phyloP scores from a whole-genome alignment of 148 eudicot species.

The Vaccinium myrtillus region DNA sequence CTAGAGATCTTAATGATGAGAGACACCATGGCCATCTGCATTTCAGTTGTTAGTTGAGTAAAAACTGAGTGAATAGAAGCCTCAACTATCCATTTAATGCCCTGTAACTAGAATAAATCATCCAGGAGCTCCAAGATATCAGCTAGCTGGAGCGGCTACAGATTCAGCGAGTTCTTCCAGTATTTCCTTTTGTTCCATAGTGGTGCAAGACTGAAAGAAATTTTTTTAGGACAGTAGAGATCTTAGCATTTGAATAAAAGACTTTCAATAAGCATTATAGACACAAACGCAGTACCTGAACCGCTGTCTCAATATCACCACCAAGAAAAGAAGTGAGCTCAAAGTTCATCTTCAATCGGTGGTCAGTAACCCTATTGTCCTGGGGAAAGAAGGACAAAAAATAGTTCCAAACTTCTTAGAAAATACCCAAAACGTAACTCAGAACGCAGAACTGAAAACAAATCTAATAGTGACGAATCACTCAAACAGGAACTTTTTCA shows the following conservation, averaged over 20 bases:
- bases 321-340: constrained; percentile 78
- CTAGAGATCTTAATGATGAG: not conserved
- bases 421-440: not conserved
- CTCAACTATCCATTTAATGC: not conserved
- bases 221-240: not conserved
- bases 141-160: constrained; percentile 37
- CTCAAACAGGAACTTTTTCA: not conserved
- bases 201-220: constrained; percentile 67
- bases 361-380: constrained; percentile 98
- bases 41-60: constrained; percentile 2
- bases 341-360: constrained; percentile 90
- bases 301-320: constrained; percentile 85
- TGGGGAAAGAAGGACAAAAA: constrained; percentile 20
- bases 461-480: not conserved
- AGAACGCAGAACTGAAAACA: not conserved
- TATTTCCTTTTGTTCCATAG: constrained; percentile 81
- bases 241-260: not conserved
- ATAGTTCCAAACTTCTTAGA: not conserved
- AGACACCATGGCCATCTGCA: not conserved
- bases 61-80: not conserved
- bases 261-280: not conserved
- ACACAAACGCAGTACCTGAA: constrained; percentile 54
- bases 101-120: constrained; percentile 23
- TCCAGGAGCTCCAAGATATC: constrained; percentile 7
- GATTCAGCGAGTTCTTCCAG: constrained; percentile 87